Conservation (phyloP, 257 asterid genomes). For the Solanum piurae region DNA sequence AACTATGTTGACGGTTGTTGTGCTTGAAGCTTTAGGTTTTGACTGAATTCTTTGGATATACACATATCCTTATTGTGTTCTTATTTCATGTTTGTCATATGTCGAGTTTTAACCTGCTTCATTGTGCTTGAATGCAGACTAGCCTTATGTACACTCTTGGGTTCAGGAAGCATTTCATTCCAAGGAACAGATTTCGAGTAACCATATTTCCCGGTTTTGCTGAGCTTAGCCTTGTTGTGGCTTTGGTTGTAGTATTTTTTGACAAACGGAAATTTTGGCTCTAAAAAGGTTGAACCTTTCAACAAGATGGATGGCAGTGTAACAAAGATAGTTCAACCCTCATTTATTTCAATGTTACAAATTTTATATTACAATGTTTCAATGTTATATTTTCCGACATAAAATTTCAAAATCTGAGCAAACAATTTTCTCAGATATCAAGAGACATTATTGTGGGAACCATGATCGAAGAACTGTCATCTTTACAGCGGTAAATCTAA, state of each 20-base stretch:
- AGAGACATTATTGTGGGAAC: background rate
- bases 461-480: background rate
- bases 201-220: conserved; percentile 70
- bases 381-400: background rate
- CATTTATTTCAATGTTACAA: background rate
- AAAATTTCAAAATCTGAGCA: background rate
- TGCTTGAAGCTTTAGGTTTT: background rate
- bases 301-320: background rate
- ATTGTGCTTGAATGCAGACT: conserved; percentile 41
- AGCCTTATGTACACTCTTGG: conserved; percentile 91
- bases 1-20: background rate
- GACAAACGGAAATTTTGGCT: conserved; percentile 78
- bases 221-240: conserved; percentile 46
- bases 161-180: conserved; percentile 38
- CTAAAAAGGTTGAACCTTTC: conserved; percentile 3
- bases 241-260: conserved; percentile 53
- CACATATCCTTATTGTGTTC: background rate
- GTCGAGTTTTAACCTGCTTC: background rate
- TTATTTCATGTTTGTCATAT: background rate
- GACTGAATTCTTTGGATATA: background rate
- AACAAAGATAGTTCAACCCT: background rate
- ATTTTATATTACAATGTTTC: background rate
- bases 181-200: conserved; percentile 68
- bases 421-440: background rate
- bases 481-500: background rate